Base-by-base conservation (phyloP, 805 yeast species). In the Saccharomyces kudriavzevii region DNA sequence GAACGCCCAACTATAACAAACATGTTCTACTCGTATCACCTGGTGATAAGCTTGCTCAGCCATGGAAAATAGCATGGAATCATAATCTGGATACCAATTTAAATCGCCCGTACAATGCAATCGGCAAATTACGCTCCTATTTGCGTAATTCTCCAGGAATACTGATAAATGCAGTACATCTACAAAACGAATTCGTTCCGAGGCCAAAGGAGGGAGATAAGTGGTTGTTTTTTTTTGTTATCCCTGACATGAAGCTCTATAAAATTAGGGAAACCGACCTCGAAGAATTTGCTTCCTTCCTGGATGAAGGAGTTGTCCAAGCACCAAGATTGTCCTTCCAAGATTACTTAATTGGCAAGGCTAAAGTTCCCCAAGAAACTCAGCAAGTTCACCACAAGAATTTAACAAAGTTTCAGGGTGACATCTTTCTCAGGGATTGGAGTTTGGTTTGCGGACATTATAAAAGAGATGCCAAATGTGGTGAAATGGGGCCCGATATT, bases 391-490 rank as follows among this genome's bases (percentile, higher is more conserved):
- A 13, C 11, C 22, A 31, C 5, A 35, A 17, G 11, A 47, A 28
- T 14, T 11, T n/a, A 5, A 26, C 31, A 6, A 20, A 27, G n/a
- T 62, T 61, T 43, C 47, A 49, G 5, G 54, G 58, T 14, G 50
- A 50, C 29, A 28, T 24, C 1, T 52, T 49, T 25, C 45, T 40
- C 2, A 46, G 49, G 4, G 58, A 61, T 48, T 53, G 64, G 56
- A 11, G 58, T n/a, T 48, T 66, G 25, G 60, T 63, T 1, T 66
- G 70, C 53, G 68, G 69, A 11, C 57, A 59, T 45, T 48, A 66
- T 53, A 60, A 63, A 31, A 57, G 70, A 11, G 70, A 66, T 48
- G 52, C 45, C 8, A 56, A 68, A 40, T 66, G 70, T 49, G 68
- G 68, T 0, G 45, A 56, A 2, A 48, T 66, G 29, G 62, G 63